Conservation (phyloP, 495 filamentous ascomycete genomes). For the Choiromyces venosus region DNA sequence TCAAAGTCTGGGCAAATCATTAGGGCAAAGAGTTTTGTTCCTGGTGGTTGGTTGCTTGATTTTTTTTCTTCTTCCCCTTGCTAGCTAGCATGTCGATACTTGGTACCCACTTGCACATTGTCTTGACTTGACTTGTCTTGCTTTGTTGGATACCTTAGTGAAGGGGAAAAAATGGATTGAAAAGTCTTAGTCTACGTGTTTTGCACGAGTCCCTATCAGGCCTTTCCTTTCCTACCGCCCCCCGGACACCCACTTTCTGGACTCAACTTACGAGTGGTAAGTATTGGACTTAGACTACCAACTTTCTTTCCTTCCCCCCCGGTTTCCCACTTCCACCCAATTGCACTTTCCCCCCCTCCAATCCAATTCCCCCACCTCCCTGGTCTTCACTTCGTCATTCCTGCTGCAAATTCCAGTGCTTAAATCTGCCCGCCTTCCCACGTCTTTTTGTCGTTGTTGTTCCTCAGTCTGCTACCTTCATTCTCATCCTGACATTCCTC, state of each 20-base stretch:
- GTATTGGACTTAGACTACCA: too few species aligned
- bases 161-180: too few species aligned
- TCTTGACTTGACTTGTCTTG: background rate
- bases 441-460: background rate
- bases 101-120: background rate
- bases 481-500: background rate
- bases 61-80: background rate
- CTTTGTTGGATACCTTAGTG: too few species aligned
- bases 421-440: constrained; percentile 2
- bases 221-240: background rate
- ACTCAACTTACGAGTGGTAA: too few species aligned
- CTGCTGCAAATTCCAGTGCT: background rate
- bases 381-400: background rate
- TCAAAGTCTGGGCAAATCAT: background rate
- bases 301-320: background rate
- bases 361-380: too few species aligned
- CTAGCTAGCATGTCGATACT: background rate
- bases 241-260: background rate
- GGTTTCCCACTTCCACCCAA: background rate
- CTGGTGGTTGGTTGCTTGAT: background rate
- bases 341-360: too few species aligned
- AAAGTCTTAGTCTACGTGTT: background rate
- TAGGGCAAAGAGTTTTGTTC: background rate
- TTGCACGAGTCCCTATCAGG: background rate
- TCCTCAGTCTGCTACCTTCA: background rate